A percentile compares a stretch with the other conserved stretches of the same genome.
phyloP scores from a whole-genome alignment of 768 basidiomycete genomes.

The Lactarius pseudohatsudake region DNA sequence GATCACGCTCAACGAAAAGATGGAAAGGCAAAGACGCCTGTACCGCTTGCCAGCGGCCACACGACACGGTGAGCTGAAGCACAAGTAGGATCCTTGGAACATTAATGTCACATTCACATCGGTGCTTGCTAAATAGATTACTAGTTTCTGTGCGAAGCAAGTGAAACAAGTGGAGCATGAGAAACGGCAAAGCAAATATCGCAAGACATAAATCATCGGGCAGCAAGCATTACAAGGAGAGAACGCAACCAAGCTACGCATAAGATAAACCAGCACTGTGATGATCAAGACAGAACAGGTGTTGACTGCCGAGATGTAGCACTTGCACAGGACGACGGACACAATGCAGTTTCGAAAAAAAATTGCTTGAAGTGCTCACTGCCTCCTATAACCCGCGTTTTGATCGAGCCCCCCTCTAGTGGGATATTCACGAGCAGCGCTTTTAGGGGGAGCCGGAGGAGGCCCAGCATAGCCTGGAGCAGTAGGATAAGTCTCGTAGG shows the following conservation, averaged over 20 bases:
- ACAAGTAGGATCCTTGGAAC: slow-evolving; percentile 16
- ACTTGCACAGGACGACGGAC: slow-evolving; percentile 16
- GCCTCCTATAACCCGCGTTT: slow-evolving; percentile 28
- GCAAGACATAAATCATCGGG: slow-evolving; percentile 29
- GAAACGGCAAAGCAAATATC: slow-evolving; percentile 30
- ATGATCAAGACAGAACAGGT: slow-evolving; percentile 28
- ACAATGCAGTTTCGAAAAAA: slow-evolving; percentile 16
- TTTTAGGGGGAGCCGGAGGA: slow-evolving; percentile 28
- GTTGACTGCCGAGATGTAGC: slow-evolving; percentile 27
- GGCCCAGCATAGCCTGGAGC: slow-evolving; percentile 27
- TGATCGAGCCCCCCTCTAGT: slow-evolving; percentile 29
- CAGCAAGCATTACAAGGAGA: slow-evolving; percentile 28
- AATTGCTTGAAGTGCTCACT: slow-evolving; percentile 21
- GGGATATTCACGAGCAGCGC: slow-evolving; percentile 30
- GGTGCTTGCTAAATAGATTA: slow-evolving; percentile 26
- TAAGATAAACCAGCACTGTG: slow-evolving; percentile 28
- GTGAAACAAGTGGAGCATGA: slow-evolving; percentile 27
- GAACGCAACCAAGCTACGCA: slow-evolving; percentile 30
- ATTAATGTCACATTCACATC: slow-evolving; percentile 26
- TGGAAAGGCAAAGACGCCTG: slow-evolving; percentile 2
- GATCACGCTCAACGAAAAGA: slow-evolving; percentile 1
- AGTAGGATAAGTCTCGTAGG: slow-evolving; percentile 29
- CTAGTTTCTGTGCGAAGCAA: slow-evolving; percentile 27
- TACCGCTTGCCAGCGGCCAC: slow-evolving; percentile 9
- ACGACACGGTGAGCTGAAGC: slow-evolving; percentile 11